These are phyloP conservation scores for Teratosphaeria epicoccoides DNA, from an alignment of 2,329 filamentous ascomycete genomes.

Conservation along the genomic window DNA sequence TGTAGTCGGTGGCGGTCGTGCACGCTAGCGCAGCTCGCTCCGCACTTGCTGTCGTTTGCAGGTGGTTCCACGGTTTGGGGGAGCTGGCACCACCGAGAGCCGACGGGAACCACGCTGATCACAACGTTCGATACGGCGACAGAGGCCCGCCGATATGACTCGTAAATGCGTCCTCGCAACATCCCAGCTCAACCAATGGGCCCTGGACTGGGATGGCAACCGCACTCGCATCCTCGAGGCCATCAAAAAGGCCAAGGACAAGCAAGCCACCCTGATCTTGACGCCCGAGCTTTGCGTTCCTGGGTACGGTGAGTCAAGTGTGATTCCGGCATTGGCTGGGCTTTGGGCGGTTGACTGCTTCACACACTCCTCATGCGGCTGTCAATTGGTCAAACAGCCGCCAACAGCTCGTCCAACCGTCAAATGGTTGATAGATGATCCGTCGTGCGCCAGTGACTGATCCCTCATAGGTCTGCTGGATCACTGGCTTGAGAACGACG, in stretches of 20 bases:
- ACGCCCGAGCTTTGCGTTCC: constrained; percentile 41
- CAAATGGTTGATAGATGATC: too few species aligned
- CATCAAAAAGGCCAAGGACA: constrained; percentile 49
- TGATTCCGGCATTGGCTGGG: too few species aligned
- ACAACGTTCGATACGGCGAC: not conserved
- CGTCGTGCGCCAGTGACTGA: too few species aligned
- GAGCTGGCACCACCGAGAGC: not conserved
- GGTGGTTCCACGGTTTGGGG: not conserved
- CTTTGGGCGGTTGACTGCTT: too few species aligned
- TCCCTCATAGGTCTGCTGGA: constrained; percentile 56
- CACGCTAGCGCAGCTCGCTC: not conserved
- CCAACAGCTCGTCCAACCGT: too few species aligned
- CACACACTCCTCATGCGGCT: too few species aligned
- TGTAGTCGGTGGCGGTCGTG: too few species aligned
- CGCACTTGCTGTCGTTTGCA: not conserved
- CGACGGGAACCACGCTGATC: not conserved
- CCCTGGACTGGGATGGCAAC: constrained; percentile 56
- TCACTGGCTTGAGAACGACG: constrained; percentile 43
- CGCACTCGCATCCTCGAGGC: constrained; percentile 52
- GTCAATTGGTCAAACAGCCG: too few species aligned
- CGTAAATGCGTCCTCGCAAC: constrained; percentile 33
- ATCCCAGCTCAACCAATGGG: constrained; percentile 34
- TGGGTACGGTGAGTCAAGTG: constrained; percentile 43
- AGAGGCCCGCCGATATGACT: constrained; percentile 14
- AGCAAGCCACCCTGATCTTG: constrained; percentile 49